A percentile compares a stretch with the other conserved stretches of the same genome.
These are phyloP conservation scores for Colletotrichum sp. DNA, from an alignment of 2,329 filamentous ascomycete species.

Conservation along the genomic window DNA sequence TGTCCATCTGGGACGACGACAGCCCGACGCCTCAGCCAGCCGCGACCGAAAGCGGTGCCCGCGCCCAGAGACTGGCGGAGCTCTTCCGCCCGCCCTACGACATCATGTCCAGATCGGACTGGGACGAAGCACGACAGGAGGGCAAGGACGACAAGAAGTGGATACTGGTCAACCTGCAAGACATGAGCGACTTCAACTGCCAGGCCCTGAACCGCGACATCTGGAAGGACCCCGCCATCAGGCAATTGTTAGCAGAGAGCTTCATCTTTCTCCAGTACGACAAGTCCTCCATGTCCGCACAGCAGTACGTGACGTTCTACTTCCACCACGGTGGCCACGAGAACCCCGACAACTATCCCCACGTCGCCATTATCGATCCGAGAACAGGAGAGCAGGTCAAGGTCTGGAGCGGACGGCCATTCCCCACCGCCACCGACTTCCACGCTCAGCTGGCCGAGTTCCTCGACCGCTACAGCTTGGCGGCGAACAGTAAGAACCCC, in stretches of 20 bases:
- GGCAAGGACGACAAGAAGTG: slow-evolving; percentile 92
- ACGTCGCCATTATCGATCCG: slow-evolving; percentile 95
- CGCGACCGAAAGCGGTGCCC: slow-evolving; percentile 57
- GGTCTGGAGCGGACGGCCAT: slow-evolving; percentile 86
- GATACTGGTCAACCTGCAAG: slow-evolving; percentile 95
- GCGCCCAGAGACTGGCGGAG: slow-evolving; percentile 82
- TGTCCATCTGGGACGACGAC: slow-evolving; percentile 42
- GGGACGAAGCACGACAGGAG: slow-evolving; percentile 82
- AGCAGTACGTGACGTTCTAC: slow-evolving; percentile 90
- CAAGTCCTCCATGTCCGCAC: slow-evolving; percentile 79
- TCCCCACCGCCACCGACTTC: slow-evolving; percentile 79
- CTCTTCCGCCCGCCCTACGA: slow-evolving; percentile 93
- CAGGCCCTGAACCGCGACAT: slow-evolving; percentile 93
- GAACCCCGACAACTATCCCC: slow-evolving; percentile 88
- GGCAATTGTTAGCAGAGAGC: slow-evolving; percentile 83
- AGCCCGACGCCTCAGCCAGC: slow-evolving; percentile 15
- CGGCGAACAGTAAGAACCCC: slow-evolving; percentile 88
- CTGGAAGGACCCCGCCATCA: slow-evolving; percentile 86
- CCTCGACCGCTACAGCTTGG: slow-evolving; percentile 93
- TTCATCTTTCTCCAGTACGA: slow-evolving; percentile 96
- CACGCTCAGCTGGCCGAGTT: slow-evolving; percentile 93
- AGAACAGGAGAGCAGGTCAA: slow-evolving; percentile 97
- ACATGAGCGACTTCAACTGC: slow-evolving; percentile 91
- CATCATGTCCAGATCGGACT: slow-evolving; percentile 77
- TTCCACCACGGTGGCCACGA: slow-evolving; percentile 74